Percentiles rank a stretch among this genome's conserved stretches.
Conservation (phyloP, 805 yeast genomes). For the Candida insectorum region DNA sequence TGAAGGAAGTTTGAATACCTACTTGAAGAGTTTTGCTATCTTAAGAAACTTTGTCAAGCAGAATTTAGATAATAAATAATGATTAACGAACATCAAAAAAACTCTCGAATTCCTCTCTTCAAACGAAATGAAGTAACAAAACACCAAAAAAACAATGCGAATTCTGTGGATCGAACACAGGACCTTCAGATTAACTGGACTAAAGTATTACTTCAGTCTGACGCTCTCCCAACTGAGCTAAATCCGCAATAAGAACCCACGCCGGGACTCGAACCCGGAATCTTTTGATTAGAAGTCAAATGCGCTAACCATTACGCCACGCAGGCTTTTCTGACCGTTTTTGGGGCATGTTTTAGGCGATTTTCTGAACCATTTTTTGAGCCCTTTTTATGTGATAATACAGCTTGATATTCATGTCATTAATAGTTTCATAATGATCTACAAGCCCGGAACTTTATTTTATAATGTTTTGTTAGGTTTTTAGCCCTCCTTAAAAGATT, state of each 20-base stretch:
- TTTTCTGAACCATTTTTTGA: too few relatives aligned
- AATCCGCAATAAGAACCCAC: slow-evolving; percentile 34
- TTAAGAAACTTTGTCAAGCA: slow-evolving; percentile 22
- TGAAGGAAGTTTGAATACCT: slow-evolving; percentile 31
- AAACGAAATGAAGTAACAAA: too few relatives aligned
- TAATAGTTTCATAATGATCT: too few relatives aligned
- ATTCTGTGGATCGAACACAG: slow-evolving; percentile 85
- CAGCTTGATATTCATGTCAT: too few relatives aligned
- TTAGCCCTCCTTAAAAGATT: too few relatives aligned
- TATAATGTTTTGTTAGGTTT: too few relatives aligned
- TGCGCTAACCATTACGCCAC: slow-evolving; percentile 67
- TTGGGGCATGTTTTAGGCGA: too few relatives aligned
- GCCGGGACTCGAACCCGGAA: slow-evolving; percentile 60
- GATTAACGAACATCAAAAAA: too few relatives aligned
- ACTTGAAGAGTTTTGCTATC: slow-evolving; percentile 28
- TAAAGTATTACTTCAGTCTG: slow-evolving; percentile 32
- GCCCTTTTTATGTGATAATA: too few relatives aligned
- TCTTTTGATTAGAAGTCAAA: slow-evolving; percentile 63
- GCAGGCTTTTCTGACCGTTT: slow-evolving; percentile 41
- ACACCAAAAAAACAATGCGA: slow-evolving; percentile 46
- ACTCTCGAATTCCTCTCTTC: too few relatives aligned
- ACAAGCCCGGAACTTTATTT: too few relatives aligned
- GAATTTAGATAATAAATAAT: slow-evolving; percentile 4
- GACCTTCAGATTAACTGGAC: slow-evolving; percentile 67
- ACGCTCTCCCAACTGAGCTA: slow-evolving; percentile 39